These are phyloP conservation scores for Solanum etuberosum DNA, from an alignment of 257 asterid genomes.

Conservation along the genomic window DNA sequence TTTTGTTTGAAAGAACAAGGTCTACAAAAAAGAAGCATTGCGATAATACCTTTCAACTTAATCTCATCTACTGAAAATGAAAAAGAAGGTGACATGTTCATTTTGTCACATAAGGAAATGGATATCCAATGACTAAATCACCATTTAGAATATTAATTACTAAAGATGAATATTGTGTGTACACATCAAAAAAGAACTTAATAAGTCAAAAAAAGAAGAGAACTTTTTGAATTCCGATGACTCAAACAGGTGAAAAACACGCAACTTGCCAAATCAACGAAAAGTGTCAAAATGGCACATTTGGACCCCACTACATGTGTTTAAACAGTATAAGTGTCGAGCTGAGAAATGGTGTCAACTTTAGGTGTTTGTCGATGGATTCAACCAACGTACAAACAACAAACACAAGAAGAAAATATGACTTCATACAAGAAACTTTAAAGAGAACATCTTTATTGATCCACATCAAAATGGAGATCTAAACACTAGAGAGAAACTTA, in stretches of 20 bases:
- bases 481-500: not conserved
- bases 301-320: not conserved
- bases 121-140: not conserved
- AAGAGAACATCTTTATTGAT: not conserved
- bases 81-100: not conserved
- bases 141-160: not conserved
- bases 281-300: not conserved
- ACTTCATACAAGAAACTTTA: not conserved
- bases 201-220: not conserved
- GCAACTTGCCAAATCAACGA: not conserved
- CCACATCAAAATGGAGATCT: not conserved
- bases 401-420: not conserved
- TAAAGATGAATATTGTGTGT: not conserved
- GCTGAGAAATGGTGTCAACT: not conserved
- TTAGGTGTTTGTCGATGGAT: not conserved
- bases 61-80: not conserved
- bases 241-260: too few relatives aligned
- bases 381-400: not conserved
- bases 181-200: not conserved
- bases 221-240: not conserved
- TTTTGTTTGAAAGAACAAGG: not conserved
- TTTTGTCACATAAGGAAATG: not conserved
- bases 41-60: not conserved
- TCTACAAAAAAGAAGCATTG: not conserved
- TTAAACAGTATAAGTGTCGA: not conserved